phyloP scores from a whole-genome alignment of 192 early-diverging fungal genomes.

The Coemansia sp. region DNA sequence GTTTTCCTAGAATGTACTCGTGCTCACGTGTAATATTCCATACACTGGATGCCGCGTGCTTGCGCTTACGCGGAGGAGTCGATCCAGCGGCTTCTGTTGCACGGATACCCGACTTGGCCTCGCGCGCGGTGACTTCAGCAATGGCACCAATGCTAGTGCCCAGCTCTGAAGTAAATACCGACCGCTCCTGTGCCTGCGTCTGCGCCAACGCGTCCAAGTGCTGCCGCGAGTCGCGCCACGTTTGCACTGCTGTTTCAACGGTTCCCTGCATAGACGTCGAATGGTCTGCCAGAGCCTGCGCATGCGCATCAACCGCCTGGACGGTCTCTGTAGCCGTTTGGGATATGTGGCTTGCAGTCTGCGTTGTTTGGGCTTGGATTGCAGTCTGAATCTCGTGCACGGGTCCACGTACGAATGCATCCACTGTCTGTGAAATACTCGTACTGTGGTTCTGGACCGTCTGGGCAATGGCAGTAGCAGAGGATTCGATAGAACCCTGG shows the following conservation, averaged over 20 bases:
- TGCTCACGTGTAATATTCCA: slow-evolving; percentile 35
- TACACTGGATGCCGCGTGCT: neutral
- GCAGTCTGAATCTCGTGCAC: neutral
- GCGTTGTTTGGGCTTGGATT: no score
- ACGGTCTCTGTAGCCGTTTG: no score
- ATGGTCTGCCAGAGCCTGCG: neutral
- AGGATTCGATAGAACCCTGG: neutral
- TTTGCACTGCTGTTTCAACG: neutral
- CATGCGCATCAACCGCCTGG: neutral
- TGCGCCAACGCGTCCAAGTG: slow-evolving; percentile 12
- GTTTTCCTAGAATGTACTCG: slow-evolving; percentile 17
- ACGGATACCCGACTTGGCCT: slow-evolving; percentile 1
- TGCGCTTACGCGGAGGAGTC: slow-evolving; percentile 15
- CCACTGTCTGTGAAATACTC: neutral
- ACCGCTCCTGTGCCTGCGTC: slow-evolving; percentile 15
- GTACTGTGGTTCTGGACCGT: neutral
- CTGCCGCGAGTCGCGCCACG: slow-evolving; percentile 6
- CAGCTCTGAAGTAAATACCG: slow-evolving; percentile 5
- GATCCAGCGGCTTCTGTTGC: neutral
- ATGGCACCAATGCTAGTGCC: slow-evolving; percentile 8
- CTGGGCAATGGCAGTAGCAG: neutral
- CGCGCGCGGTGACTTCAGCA: slow-evolving; percentile 2
- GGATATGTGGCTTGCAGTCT: neutral
- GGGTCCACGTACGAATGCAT: neutral
- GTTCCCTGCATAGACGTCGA: neutral